Conservation (phyloP, 495 filamentous ascomycete species). For the Pyrenopolyporus hunteri region DNA sequence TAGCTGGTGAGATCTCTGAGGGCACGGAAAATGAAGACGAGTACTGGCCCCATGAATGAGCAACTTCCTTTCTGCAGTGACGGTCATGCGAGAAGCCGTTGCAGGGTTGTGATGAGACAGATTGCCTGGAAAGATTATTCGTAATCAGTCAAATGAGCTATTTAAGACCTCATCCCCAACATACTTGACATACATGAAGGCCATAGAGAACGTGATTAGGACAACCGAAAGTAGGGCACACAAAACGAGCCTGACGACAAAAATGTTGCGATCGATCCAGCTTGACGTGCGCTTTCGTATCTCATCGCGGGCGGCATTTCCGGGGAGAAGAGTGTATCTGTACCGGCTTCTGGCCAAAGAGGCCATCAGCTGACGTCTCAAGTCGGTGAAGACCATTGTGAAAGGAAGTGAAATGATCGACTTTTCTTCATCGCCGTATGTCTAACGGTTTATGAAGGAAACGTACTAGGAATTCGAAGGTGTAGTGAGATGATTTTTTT, state of each 20-base stretch:
- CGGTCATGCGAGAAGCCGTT: conserved; percentile 67
- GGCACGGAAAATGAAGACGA: conserved; percentile 79
- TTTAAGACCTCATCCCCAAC: conserved; percentile 17
- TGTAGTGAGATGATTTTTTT: not conserved
- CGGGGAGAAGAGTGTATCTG: conserved; percentile 39
- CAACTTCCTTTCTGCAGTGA: conserved; percentile 56
- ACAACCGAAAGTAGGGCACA: conserved; percentile 9
- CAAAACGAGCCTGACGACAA: conserved; percentile 10
- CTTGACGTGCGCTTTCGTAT: conserved; percentile 1
- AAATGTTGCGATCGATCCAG: conserved; percentile 8
- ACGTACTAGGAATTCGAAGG: not conserved
- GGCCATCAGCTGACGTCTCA: conserved; percentile 29
- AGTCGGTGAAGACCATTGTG: conserved; percentile 35
- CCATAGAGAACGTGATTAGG: conserved; percentile 17
- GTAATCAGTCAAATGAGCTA: conserved; percentile 26
- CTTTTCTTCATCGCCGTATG: conserved; percentile 33
- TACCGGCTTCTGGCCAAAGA: conserved; percentile 22
- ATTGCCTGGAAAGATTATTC: conserved; percentile 18
- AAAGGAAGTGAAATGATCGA: conserved; percentile 15
- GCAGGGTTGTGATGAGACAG: conserved; percentile 51
- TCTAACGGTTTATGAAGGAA: not conserved
- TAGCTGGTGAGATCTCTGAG: conserved; percentile 60
- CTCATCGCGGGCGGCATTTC: conserved; percentile 1
- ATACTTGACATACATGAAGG: conserved; percentile 28
- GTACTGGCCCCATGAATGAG: conserved; percentile 86